phyloP scores from a whole-genome alignment of 83 land plant genomes.

The Picea abies region DNA sequence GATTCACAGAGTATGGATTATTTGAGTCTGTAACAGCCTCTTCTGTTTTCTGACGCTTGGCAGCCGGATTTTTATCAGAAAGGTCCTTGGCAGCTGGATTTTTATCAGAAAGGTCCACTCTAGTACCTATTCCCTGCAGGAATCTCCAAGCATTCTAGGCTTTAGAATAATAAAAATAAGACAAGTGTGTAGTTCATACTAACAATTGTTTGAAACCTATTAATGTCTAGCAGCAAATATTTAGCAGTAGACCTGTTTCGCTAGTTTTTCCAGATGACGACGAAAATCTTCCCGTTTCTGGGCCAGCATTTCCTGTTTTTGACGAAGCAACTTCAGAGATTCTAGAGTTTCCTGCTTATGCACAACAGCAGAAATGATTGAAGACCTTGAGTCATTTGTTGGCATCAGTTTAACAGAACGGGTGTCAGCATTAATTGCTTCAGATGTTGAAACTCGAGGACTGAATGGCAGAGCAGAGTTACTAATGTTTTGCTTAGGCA shows the following conservation, averaged over 20 bases:
- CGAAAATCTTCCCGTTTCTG: constrained; percentile 86
- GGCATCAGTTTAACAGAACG: constrained; percentile 14
- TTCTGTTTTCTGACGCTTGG: constrained; percentile 14
- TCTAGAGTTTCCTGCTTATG: constrained; percentile 85
- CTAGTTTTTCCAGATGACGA: constrained; percentile 66
- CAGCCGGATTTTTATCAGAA: neutral
- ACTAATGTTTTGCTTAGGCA: constrained; percentile 32
- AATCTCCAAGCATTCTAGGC: neutral
- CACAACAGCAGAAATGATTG: constrained; percentile 26
- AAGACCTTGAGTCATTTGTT: constrained; percentile 39
- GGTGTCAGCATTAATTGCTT: constrained; percentile 17
- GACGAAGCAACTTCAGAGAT: constrained; percentile 74
- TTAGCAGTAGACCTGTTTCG: constrained; percentile 64
- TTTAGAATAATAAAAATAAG: neutral
- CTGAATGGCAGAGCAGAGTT: constrained; percentile 22
- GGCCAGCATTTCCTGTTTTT: constrained; percentile 89
- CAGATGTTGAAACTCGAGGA: constrained; percentile 8
- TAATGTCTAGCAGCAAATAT: neutral
- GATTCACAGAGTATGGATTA: neutral
- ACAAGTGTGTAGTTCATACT: neutral
- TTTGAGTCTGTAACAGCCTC: neutral
- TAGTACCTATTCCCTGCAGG: constrained; percentile 28
- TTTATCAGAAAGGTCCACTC: constrained; percentile 11
- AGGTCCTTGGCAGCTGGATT: constrained; percentile 3
- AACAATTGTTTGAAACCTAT: neutral